A percentile compares a stretch with the other conserved stretches of the same genome.
Conservation (phyloP, 192 early-diverging fungal genomes). For the Coemansia aciculifera region DNA sequence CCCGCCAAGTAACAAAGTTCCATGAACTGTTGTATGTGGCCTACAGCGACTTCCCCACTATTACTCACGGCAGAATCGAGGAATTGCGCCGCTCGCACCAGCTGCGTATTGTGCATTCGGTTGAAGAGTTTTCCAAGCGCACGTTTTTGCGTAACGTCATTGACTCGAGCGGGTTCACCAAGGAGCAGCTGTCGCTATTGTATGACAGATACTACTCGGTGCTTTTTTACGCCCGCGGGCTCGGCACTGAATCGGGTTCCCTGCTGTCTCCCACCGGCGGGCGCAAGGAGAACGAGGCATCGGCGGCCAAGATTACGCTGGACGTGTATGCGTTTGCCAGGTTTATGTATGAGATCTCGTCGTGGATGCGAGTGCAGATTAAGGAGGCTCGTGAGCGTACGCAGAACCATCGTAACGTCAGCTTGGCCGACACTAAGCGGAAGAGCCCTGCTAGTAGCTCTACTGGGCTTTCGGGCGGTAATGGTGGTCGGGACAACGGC, state of each 20-base stretch:
- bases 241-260: neutral
- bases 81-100: conserved; percentile 83
- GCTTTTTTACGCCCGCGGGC: conserved; percentile 59
- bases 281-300: conserved; percentile 12
- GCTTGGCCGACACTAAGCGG: conserved; percentile 18
- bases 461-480: neutral
- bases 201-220: conserved; percentile 89
- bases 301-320: conserved; percentile 54
- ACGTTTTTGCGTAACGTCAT: conserved; percentile 80
- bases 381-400: conserved; percentile 42
- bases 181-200: conserved; percentile 83
- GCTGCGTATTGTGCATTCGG: conserved; percentile 87
- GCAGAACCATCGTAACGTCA: conserved; percentile 44
- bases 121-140: conserved; percentile 91
- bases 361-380: conserved; percentile 63
- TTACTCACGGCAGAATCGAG: conserved; percentile 73
- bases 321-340: conserved; percentile 73
- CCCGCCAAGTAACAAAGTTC: conserved; percentile 73
- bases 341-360: conserved; percentile 71
- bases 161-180: conserved; percentile 73
- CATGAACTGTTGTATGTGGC: conserved; percentile 89
- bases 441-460: neutral
- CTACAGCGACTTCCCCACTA: conserved; percentile 84
- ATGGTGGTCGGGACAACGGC: neutral
- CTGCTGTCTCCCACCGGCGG: conserved; percentile 18